Conservation (phyloP, 306 rosid species). For the Castanea mollissima region DNA sequence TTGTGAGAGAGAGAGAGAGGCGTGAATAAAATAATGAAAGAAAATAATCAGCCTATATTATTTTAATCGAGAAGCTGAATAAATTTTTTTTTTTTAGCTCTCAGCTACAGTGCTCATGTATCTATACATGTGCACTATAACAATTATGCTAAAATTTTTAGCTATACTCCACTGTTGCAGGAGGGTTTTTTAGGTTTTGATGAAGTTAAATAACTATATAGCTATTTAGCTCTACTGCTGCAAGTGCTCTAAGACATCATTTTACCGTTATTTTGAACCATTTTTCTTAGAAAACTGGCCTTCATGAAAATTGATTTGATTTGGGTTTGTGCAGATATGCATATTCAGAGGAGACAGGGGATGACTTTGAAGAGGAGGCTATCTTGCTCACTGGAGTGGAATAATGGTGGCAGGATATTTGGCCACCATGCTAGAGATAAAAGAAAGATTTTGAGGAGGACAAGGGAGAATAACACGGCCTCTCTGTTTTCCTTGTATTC, state of each 20-base stretch:
- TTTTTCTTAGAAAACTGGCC: not conserved
- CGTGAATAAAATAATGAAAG: too few relatives aligned
- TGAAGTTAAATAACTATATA: too few relatives aligned
- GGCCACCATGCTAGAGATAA: slow-evolving; percentile 47
- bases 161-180: too few relatives aligned
- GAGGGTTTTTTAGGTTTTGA: too few relatives aligned
- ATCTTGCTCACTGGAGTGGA: slow-evolving; percentile 45
- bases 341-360: slow-evolving; percentile 60
- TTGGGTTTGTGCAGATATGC: slow-evolving; percentile 44
- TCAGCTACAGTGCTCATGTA: too few relatives aligned
- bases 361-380: slow-evolving; percentile 59
- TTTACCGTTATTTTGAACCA: not conserved
- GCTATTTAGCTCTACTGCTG: too few relatives aligned
- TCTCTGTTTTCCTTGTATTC: not conserved
- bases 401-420: slow-evolving; percentile 53
- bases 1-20: too few relatives aligned
- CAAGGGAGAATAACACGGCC: slow-evolving; percentile 42
- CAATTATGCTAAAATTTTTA: too few relatives aligned
- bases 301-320: not conserved
- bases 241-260: not conserved
- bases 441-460: slow-evolving; percentile 70
- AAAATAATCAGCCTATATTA: too few relatives aligned
- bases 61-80: too few relatives aligned
- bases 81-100: too few relatives aligned
- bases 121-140: too few relatives aligned